Evolutionary conservation across 495 filamentous ascomycete genomes (phyloP).

Genomic region (Podospora bellae-mahoneyi): DNA sequence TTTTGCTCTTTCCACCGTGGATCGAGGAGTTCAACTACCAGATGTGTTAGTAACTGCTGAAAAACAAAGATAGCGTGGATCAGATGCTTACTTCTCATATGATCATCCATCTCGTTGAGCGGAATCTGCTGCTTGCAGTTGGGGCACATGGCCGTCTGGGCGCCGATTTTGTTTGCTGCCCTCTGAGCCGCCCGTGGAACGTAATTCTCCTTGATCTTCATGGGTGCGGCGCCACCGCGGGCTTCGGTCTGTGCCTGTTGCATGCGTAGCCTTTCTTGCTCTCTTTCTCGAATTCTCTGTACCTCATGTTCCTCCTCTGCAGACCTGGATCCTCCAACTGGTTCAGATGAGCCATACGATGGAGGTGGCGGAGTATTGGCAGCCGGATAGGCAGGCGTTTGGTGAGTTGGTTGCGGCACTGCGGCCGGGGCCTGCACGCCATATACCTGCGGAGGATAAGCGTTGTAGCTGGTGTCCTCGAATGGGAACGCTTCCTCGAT

Average conservation of each 20-base stretch:
- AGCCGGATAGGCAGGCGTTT: slow-evolving; percentile 36
- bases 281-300: slow-evolving; percentile 62
- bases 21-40: slow-evolving; percentile 73
- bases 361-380: slow-evolving; percentile 38
- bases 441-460: slow-evolving; percentile 32
- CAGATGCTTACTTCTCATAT: slow-evolving; percentile 72
- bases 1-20: slow-evolving; percentile 95
- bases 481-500: slow-evolving; percentile 95
- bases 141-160: slow-evolving; percentile 76
- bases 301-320: slow-evolving; percentile 62
- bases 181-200: slow-evolving; percentile 78
- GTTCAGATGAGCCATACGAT: slow-evolving; percentile 31
- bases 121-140: slow-evolving; percentile 92
- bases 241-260: slow-evolving; percentile 76
- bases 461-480: slow-evolving; percentile 53
- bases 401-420: slow-evolving; percentile 21
- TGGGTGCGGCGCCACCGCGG: slow-evolving; percentile 64
- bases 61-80: background rate
- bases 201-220: slow-evolving; percentile 92
- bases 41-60: slow-evolving; percentile 8
- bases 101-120: slow-evolving; percentile 79
- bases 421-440: slow-evolving; percentile 26
- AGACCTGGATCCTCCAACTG: slow-evolving; percentile 28
- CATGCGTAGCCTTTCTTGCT: slow-evolving; percentile 65
- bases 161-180: slow-evolving; percentile 57